Conservation (phyloP, 768 basidiomycete species). For the Trametes meyenii region DNA sequence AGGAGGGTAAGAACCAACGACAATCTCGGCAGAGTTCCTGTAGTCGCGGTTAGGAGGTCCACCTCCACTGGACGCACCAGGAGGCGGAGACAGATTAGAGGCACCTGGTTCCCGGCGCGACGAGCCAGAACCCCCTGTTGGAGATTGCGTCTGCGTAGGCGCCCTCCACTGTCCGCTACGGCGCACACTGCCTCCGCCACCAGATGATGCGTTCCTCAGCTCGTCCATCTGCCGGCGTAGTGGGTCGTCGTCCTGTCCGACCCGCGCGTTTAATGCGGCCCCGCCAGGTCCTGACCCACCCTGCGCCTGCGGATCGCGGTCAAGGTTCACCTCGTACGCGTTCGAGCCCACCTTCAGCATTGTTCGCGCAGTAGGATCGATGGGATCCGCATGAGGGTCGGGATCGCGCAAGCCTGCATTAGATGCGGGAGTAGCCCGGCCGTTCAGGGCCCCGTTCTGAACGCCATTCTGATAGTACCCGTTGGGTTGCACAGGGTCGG, state of each 20-base stretch:
- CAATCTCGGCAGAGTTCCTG: constrained; percentile 70
- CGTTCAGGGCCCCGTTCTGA: constrained; percentile 17
- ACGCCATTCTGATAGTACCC: constrained; percentile 12
- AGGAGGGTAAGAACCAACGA: constrained; percentile 76
- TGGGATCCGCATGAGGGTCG: constrained; percentile 59
- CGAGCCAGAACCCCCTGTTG: constrained; percentile 20
- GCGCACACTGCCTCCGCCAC: constrained; percentile 49
- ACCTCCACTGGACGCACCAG: constrained; percentile 26
- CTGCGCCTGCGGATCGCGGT: constrained; percentile 30
- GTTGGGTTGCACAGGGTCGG: not conserved
- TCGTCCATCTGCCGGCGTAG: constrained; percentile 68
- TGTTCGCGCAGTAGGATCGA: constrained; percentile 61
- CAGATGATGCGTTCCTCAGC: constrained; percentile 33
- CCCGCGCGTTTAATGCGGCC: constrained; percentile 24
- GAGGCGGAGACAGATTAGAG: constrained; percentile 43
- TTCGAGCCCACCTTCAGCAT: constrained; percentile 72
- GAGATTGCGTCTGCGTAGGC: constrained; percentile 22
- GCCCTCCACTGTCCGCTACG: constrained; percentile 37
- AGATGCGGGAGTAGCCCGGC: constrained; percentile 15
- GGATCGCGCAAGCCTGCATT: constrained; percentile 19
- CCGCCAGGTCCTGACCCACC: constrained; percentile 19
- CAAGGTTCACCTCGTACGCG: constrained; percentile 50
- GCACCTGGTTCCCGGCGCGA: constrained; percentile 17
- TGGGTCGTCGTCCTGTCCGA: constrained; percentile 55
- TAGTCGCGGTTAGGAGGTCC: constrained; percentile 55